Base-by-base conservation (phyloP, 805 yeast species). In the Hanseniaspora nectarophila region DNA sequence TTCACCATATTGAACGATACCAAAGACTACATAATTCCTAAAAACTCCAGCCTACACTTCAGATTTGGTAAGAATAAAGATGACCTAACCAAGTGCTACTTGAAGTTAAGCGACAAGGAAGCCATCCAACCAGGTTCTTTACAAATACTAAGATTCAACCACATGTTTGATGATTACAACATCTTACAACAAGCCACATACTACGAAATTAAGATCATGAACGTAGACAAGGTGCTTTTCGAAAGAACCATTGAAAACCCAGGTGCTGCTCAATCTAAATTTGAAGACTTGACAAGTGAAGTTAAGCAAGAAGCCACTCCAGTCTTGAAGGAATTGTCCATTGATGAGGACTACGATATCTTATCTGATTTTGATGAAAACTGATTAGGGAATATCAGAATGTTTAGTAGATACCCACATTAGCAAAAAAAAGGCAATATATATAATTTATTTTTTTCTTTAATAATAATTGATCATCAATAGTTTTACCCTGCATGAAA, bases 151-250 rank as follows among this genome's bases (percentile, higher is more conserved):
- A 47, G 51, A 38, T 51, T 51, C 24, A 45, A 51, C 20, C 54
- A 51, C 20, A 32, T 51, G 37, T 51, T 51, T n/a, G 33, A 51
- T 29, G 50, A 51, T 23, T 45, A 40, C n/a, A 43, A 26, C 18
- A 31, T 51, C 15, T 20, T 45, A 15, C n/a, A 44, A 15, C 16
- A 32, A 12, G 38, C 50, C 8, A 24, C 32, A 5, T 39, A 32
- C 21, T 51, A 20, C 21, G 54, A 44, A 38, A 31, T 51, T n/a
- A 51, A 51, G 20, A 51, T 51, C 24, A 21, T 51, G 21, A 24
- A 45, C 12, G 46, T 13, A 5, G 45, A 38, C 15, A 39, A 38
- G 16, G 45, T 51, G 7, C 31, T 51, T 9, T 51, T 43, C 32
- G 45, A 38, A 44, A 42, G 24, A 15, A 29, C 31, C 13, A 39